These are phyloP conservation scores for Lecanicillium sp. DNA, from an alignment of 2,329 filamentous ascomycete species.

Conservation along the genomic window DNA sequence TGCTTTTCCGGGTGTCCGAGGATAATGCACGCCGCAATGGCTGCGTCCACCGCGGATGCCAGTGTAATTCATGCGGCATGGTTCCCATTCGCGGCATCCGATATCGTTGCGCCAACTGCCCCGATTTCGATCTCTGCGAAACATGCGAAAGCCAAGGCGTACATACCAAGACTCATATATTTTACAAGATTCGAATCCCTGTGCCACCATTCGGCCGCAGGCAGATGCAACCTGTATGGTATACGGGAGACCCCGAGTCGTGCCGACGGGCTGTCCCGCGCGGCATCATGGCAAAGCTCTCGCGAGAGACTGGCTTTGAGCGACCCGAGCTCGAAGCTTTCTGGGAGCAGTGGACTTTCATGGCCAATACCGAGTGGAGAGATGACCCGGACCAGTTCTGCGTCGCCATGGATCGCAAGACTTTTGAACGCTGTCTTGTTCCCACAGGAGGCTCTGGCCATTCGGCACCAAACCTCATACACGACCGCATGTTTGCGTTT, in stretches of 20 bases:
- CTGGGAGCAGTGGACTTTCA: constrained; percentile 95
- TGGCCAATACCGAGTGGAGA: constrained; percentile 78
- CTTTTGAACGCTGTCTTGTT: constrained; percentile 85
- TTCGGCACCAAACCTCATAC: constrained; percentile 78
- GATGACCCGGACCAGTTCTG: constrained; percentile 71
- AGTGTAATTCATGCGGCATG: constrained; percentile 82
- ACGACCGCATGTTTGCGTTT: constrained; percentile 93
- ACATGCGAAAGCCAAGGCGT: constrained; percentile 73
- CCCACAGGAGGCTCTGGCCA: constrained; percentile 75
- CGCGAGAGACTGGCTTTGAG: constrained; percentile 70
- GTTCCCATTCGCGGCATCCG: constrained; percentile 86
- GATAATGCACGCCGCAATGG: constrained; percentile 83
- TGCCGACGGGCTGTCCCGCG: constrained; percentile 61
- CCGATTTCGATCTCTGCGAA: constrained; percentile 93
- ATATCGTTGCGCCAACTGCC: constrained; percentile 92
- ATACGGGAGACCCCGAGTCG: constrained; percentile 75
- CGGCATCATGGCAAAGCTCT: constrained; percentile 58
- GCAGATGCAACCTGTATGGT: constrained; percentile 77
- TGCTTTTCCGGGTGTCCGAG: constrained; percentile 88
- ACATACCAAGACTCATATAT: constrained; percentile 86
- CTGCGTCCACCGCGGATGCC: constrained; percentile 86
- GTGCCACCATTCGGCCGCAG: constrained; percentile 76
- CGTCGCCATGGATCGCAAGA: constrained; percentile 83
- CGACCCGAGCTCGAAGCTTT: constrained; percentile 83
- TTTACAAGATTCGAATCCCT: constrained; percentile 91